These are phyloP conservation scores for Asterophora parasitica DNA, from an alignment of 768 basidiomycete genomes.

Conservation along the genomic window DNA sequence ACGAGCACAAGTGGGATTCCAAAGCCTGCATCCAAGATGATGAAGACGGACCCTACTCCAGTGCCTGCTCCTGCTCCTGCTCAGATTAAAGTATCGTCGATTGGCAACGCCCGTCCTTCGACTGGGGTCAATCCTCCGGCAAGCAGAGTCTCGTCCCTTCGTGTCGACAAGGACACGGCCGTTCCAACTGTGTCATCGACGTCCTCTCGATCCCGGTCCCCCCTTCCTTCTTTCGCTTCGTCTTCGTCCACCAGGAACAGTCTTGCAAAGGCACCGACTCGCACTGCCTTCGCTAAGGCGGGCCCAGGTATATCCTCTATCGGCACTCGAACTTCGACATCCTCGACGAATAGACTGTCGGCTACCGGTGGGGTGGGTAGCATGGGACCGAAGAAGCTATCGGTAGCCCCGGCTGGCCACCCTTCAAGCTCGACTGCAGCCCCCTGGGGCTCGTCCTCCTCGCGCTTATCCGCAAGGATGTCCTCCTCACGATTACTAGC, in stretches of 20 bases:
- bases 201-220: conserved; percentile 17
- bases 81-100: conserved; percentile 11
- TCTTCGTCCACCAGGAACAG: conserved; percentile 11
- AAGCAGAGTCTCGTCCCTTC: conserved; percentile 16
- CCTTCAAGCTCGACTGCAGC: not conserved
- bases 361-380: conserved; percentile 25
- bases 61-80: conserved; percentile 8
- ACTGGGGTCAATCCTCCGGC: conserved; percentile 13
- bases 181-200: conserved; percentile 16
- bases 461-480: conserved; percentile 18
- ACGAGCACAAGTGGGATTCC: conserved; percentile 19
- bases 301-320: conserved; percentile 37
- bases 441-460: conserved; percentile 16
- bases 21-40: conserved; percentile 18
- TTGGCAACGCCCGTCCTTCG: conserved; percentile 18
- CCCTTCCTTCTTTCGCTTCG: conserved; percentile 17
- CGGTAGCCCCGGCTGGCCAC: conserved; percentile 8
- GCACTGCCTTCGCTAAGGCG: conserved; percentile 16
- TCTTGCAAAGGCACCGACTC: conserved; percentile 3
- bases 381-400: conserved; percentile 29
- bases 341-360: conserved; percentile 23
- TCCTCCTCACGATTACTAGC: conserved; percentile 51
- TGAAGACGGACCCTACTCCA: conserved; percentile 8
- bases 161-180: conserved; percentile 13
- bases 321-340: conserved; percentile 31